A percentile compares a stretch with the other conserved stretches of the same genome.
Evolutionary conservation across 352 stramenopile genomes (phyloP).

Genomic region (Globisporangium polare): DNA sequence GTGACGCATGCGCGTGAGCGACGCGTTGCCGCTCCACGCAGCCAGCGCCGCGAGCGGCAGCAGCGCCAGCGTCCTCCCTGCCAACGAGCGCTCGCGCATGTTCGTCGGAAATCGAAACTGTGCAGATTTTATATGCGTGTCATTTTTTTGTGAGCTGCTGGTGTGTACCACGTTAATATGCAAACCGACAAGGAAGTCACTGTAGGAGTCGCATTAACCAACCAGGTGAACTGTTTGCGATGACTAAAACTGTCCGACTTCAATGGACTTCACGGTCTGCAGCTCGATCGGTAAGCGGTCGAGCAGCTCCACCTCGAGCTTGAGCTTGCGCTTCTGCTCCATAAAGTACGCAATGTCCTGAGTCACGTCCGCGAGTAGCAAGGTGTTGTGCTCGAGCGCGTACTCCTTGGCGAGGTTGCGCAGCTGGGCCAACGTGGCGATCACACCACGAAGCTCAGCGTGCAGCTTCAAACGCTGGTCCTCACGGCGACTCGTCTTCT

Average conservation of each 20-base stretch:
- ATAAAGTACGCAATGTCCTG: constrained; percentile 47
- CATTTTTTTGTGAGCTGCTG: background rate
- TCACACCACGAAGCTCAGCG: constrained; percentile 29
- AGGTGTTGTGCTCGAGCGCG: constrained; percentile 10
- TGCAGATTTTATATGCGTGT: background rate
- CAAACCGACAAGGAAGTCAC: background rate
- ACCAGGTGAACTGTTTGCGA: background rate
- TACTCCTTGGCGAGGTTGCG: constrained; percentile 36
- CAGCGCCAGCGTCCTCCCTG: constrained; percentile 39
- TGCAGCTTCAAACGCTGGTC: constrained; percentile 34
- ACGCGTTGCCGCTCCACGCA: constrained; percentile 69
- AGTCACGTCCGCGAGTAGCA: constrained; percentile 29
- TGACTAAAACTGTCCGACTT: background rate
- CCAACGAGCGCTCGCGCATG: constrained; percentile 23
- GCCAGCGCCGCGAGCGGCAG: constrained; percentile 57
- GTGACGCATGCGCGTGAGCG: constrained; percentile 44
- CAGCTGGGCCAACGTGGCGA: constrained; percentile 36
- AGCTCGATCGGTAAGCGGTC: constrained; percentile 6
- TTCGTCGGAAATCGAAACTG: background rate
- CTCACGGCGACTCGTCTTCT: constrained; percentile 5
- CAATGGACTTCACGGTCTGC: background rate
- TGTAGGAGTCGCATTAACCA: background rate
- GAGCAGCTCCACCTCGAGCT: constrained; percentile 25
- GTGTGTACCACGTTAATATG: constrained; percentile 2
- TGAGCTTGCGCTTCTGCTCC: constrained; percentile 32